Conservation (phyloP, 2,329 filamentous ascomycete species). For the Drechmeria coniospora region DNA sequence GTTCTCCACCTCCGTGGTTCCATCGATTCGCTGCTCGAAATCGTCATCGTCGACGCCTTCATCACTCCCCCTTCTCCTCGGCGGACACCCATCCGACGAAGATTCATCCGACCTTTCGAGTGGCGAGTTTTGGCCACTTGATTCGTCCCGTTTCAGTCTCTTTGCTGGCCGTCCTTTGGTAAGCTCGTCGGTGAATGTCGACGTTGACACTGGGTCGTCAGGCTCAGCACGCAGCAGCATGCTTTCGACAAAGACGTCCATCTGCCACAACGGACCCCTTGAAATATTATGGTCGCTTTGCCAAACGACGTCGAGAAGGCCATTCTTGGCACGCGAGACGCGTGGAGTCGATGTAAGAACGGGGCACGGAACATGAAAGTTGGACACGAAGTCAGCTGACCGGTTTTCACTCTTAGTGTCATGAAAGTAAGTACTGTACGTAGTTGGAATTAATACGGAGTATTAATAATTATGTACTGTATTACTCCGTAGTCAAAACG, state of each 20-base stretch:
- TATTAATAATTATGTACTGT: too few relatives aligned
- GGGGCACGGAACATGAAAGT: not conserved
- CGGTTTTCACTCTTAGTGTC: too few relatives aligned
- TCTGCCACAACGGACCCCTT: too few relatives aligned
- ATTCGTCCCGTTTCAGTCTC: conserved; percentile 14
- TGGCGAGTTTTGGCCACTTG: too few relatives aligned
- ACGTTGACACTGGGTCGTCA: too few relatives aligned
- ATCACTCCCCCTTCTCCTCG: conserved; percentile 2
- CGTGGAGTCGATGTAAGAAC: too few relatives aligned
- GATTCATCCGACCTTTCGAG: conserved; percentile 11
- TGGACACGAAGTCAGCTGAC: conserved; percentile 25
- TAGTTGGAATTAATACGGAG: too few relatives aligned
- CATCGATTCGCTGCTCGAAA: conserved; percentile 4
- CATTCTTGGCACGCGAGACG: conserved; percentile 1
- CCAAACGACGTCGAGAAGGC: not conserved
- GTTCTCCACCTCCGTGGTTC: conserved; percentile 22
- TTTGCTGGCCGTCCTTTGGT: too few relatives aligned
- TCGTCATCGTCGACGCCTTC: conserved; percentile 7
- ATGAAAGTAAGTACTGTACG: too few relatives aligned
- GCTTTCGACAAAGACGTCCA: conserved; percentile 24
- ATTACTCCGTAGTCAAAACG: too few relatives aligned
- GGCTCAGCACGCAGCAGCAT: conserved; percentile 10
- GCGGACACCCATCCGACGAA: conserved; percentile 7
- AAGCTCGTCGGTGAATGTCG: too few relatives aligned
- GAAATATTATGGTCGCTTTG: too few relatives aligned